Conservation (phyloP, 257 asterid genomes). For the Solanum sparsipilum region DNA sequence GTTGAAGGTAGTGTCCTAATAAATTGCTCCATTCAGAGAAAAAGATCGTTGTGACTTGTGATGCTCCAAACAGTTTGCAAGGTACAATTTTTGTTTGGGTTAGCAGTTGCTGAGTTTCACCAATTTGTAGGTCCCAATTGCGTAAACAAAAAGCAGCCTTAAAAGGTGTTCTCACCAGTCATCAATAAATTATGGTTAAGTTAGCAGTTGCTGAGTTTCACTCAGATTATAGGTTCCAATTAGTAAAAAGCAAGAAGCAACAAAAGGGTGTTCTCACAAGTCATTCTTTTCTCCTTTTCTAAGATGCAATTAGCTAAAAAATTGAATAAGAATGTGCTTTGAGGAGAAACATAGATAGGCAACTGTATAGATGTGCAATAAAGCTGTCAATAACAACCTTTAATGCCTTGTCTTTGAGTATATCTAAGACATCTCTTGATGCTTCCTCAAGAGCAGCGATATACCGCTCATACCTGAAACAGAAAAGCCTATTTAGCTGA, state of each 20-base stretch:
- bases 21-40: background rate
- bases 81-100: background rate
- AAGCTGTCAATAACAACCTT: constrained; percentile 38
- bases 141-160: background rate
- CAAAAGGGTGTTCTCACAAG: background rate
- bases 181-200: background rate
- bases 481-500: background rate
- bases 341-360: background rate
- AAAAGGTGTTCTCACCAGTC: background rate
- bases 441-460: constrained; percentile 81
- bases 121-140: background rate
- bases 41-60: background rate
- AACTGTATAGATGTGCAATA: background rate
- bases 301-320: background rate
- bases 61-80: background rate
- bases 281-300: background rate
- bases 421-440: constrained; percentile 66
- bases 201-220: background rate
- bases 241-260: background rate
- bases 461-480: constrained; percentile 61
- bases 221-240: background rate
- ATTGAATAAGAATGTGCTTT: background rate
- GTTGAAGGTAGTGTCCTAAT: background rate
- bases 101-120: background rate
- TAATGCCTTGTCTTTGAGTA: constrained; percentile 78